phyloP scores from a whole-genome alignment of 345 rosid genomes.

The Melaleuca quinquenervia region DNA sequence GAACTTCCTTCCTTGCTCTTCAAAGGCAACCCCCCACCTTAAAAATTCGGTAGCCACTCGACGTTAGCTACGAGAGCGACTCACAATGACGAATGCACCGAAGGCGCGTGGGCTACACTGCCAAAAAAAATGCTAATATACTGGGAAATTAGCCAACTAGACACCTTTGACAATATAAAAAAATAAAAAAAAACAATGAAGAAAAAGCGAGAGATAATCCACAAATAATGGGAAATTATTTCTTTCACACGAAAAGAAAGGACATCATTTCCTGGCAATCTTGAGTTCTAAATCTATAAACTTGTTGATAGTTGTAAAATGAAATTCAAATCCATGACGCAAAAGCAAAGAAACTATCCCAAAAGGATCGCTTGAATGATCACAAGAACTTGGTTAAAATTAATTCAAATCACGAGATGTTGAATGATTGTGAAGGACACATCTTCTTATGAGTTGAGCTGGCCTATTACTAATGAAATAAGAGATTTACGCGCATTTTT shows the following conservation, averaged over 20 bases:
- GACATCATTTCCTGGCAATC: not conserved
- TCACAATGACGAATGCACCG: not conserved
- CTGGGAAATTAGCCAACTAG: not conserved
- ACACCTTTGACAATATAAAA: not conserved
- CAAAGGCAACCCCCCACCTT: not conserved
- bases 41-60: not conserved
- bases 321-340: not conserved
- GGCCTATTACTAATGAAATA: not conserved
- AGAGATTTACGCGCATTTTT: not conserved
- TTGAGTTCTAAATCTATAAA: not conserved
- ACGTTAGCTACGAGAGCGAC: not conserved
- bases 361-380: not conserved
- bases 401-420: accelerated
- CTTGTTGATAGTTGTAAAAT: not conserved
- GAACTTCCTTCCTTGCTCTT: not conserved
- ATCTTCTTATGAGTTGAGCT: not conserved
- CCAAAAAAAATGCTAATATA: not conserved
- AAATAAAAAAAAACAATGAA: not conserved
- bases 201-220: not conserved
- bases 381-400: not conserved
- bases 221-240: not conserved
- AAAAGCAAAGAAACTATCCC: not conserved
- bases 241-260: not conserved
- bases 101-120: not conserved
- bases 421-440: not conserved